Evolutionary conservation across 495 filamentous ascomycete genomes (phyloP).

Genomic region (Aspergillus cavernicola): DNA sequence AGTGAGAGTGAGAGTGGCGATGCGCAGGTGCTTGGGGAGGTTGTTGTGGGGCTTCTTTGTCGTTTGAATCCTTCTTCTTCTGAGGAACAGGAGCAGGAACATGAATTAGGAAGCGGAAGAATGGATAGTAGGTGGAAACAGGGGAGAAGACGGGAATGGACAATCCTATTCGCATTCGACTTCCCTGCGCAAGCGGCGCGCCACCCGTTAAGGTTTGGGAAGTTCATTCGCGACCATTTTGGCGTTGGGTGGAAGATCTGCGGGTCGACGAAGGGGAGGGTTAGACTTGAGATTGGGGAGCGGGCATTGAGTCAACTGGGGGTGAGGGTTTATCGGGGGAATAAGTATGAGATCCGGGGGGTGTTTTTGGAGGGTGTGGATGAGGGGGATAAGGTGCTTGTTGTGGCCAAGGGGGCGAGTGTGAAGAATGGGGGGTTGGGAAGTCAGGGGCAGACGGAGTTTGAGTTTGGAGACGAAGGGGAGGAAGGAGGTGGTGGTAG

Average conservation of each 20-base stretch:
- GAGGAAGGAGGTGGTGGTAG: not conserved
- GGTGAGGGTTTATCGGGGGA: slow-evolving; percentile 1
- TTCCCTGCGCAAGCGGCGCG: slow-evolving; percentile 11
- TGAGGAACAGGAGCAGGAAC: too few species aligned
- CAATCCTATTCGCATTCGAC: slow-evolving; percentile 13
- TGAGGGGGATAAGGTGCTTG: slow-evolving; percentile 14
- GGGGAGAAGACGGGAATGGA: slow-evolving; percentile 3
- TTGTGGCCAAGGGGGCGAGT: not conserved
- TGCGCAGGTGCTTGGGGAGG: not conserved
- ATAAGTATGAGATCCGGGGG: slow-evolving; percentile 3
- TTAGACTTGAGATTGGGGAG: not conserved
- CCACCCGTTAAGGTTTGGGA: slow-evolving; percentile 4
- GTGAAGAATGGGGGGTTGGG: slow-evolving; percentile 6
- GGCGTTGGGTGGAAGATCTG: slow-evolving; percentile 7
- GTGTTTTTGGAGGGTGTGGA: slow-evolving; percentile 12
- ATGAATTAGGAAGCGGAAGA: too few species aligned
- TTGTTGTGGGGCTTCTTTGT: not conserved
- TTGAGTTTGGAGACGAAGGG: not conserved
- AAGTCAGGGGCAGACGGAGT: slow-evolving; percentile 1
- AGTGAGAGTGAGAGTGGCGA: not conserved
- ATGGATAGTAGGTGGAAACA: too few species aligned
- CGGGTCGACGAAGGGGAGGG: slow-evolving; percentile 1
- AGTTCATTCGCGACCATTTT: slow-evolving; percentile 9
- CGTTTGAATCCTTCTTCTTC: not conserved
- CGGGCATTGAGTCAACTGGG: slow-evolving; percentile 4